Base-by-base conservation (phyloP, 176 grass and related monocot species). In the Phoenix dactylifera region DNA sequence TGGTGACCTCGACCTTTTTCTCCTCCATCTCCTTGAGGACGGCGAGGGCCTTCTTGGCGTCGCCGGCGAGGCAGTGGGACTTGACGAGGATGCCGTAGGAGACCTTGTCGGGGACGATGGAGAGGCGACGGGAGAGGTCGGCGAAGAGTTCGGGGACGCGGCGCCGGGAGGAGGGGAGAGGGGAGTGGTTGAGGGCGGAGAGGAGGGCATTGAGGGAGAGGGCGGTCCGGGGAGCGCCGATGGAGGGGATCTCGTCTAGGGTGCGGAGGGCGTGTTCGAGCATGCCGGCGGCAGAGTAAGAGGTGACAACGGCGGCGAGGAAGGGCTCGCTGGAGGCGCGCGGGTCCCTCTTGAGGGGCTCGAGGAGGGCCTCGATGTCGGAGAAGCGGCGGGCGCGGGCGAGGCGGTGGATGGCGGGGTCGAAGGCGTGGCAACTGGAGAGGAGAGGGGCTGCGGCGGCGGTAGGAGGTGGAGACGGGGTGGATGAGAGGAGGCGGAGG, bases 41-140 rank as follows among this genome's bases (percentile, higher is more conserved):
- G 15, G 59, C 26, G 48, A 82, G 20, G 6, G 79, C 67, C 19
- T 61, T 58, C 48, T 60, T 60, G 7, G 79, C 66, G 16, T 73
- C 62, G 4, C 60, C 66, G 1, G 73, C 70, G 50, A 71, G 29
- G 55, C 79, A 76, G 59, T 76, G 55, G 58, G 60, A 76, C 67
- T 82, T 82, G 73, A 76, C 49, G 26, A 82, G 67, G 20, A 82
- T 76, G 23, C 73, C 73, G 16, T 76, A 82, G 4, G 79, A 76
- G 24, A 55, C 65, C 55, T 30, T 25, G 52, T 82, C 60, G 1
- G 73, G 79, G 6, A 10, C 18, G 48, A 82, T 44, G n/a, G 73
- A 72, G 7, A 65, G 52, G 49, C 48, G 49, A 9, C 24, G 18
- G 3, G 60, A 18, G 7, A 82, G 73, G 5, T 69, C 58, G 48